Base-by-base conservation (phyloP, 352 stramenopile genomes). In the Thalassiosira sp. region DNA sequence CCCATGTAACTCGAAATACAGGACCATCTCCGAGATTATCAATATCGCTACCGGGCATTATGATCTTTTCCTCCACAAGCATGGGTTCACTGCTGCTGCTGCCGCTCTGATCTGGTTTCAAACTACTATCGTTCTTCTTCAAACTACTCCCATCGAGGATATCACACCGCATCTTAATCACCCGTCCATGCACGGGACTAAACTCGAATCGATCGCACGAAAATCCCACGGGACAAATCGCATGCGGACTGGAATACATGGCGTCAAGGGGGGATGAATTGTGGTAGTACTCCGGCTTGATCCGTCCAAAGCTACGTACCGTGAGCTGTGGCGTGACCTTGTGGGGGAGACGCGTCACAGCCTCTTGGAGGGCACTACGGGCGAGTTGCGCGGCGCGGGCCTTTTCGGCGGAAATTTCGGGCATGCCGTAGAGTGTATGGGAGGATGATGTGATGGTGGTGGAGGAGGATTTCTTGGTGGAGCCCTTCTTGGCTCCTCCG, bases 151-250 rank as follows among this genome's bases (percentile, higher is more conserved):
- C 89, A 64, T 94, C 86, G 5, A 94, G 58, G 42, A 94, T 91
- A 37, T 90, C 77, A 61, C 89, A 94, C 20, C 89, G 62, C 48
- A 94, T 66, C 57, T 87, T 90, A 0, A 94, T 74, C 5, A 90
- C 64, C n/a, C 89, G 73, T 28, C 85, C 85, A 67, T 94, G 89
- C 1, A 88, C 65, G 1, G 89, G 89, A 45, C 77, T 88, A 54
- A 89, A 92, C 42, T 92, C 87, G 49, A 84, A 88, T 46, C 86
- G 61, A 82, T 94, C 89, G 54, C 83, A 91, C n/a, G 80, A 91
- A 58, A 90, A 94, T 51, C 89, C 89, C 13, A 92, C 71, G n/a
- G 89, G 85, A 56, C 86, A 90, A 25, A 94, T 76, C 5, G 84
- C 64, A 37, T 64, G 76, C 1, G 80, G 60, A 53, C 68, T 88